Conservation (phyloP, 495 filamentous ascomycete species). For the Penicillium riverlandense region DNA sequence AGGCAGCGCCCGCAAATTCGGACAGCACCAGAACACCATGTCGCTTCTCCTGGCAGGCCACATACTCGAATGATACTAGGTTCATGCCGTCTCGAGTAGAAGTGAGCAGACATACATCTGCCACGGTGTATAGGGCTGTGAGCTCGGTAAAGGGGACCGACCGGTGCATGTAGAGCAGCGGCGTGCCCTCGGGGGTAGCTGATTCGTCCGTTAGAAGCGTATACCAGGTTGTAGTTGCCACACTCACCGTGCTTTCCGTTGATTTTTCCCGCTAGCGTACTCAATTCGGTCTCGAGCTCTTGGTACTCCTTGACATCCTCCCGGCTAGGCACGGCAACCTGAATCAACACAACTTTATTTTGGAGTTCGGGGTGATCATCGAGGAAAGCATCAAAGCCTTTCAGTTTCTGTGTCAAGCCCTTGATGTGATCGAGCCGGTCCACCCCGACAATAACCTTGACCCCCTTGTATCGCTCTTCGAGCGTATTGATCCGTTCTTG, state of each 20-base stretch:
- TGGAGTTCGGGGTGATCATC: constrained; percentile 87
- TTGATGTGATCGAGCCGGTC: constrained; percentile 90
- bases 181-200: constrained; percentile 83
- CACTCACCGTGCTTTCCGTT: constrained; percentile 69
- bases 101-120: constrained; percentile 77
- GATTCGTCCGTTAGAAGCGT: constrained; percentile 1
- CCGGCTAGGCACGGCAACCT: constrained; percentile 80
- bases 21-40: constrained; percentile 82
- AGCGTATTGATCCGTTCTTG: constrained; percentile 68
- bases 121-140: constrained; percentile 75
- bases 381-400: constrained; percentile 80
- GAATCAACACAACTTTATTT: constrained; percentile 79
- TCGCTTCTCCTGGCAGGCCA: constrained; percentile 70
- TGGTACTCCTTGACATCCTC: constrained; percentile 90
- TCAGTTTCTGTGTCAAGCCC: constrained; percentile 82
- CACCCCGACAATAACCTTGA: constrained; percentile 85
- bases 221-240: neutral
- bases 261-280: constrained; percentile 80
- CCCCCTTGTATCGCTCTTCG: constrained; percentile 74
- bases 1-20: constrained; percentile 81
- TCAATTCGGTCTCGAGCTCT: constrained; percentile 77
- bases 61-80: constrained; percentile 85
- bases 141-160: constrained; percentile 78
- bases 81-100: constrained; percentile 91
- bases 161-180: constrained; percentile 87